Percentiles rank a stretch among this genome's conserved stretches.
Evolutionary conservation across 345 rosid species (phyloP).

Genomic region (Euphorbia peplus): DNA sequence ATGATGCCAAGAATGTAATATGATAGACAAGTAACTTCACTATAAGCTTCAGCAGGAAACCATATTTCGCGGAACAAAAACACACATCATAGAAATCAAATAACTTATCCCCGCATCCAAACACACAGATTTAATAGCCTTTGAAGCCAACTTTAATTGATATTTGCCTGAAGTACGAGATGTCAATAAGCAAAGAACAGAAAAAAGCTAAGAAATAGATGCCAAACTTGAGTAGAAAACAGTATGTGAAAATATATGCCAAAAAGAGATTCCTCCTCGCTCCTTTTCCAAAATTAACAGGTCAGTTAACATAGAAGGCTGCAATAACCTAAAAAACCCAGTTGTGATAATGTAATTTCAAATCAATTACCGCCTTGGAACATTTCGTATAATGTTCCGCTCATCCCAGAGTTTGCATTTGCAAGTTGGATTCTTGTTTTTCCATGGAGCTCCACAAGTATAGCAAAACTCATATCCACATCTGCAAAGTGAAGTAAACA

Average conservation of each 20-base stretch:
- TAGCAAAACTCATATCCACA: slow-evolving; percentile 70
- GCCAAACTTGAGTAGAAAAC: background rate
- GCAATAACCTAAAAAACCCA: background rate
- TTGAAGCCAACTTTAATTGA: no score
- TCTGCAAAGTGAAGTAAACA: slow-evolving; percentile 25
- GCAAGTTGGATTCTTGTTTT: slow-evolving; percentile 47
- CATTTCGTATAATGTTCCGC: slow-evolving; percentile 13
- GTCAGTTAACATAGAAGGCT: background rate
- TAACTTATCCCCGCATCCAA: no score
- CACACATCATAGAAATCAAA: no score
- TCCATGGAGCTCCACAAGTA: slow-evolving; percentile 58
- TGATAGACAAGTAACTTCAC: no score
- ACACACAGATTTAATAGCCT: background rate
- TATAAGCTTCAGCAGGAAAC: no score
- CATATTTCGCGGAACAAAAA: no score
- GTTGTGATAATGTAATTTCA: background rate
- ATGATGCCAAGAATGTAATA: no score
- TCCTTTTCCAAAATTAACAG: background rate
- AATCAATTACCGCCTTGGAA: slow-evolving; percentile 4
- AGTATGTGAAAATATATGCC: background rate
- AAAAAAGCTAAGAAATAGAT: background rate
- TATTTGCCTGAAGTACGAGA: no score
- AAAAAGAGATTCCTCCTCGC: background rate
- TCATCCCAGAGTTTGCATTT: slow-evolving; percentile 53
- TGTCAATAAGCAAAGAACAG: background rate